Evolutionary conservation across 495 filamentous ascomycete species (phyloP).

Genomic region (Darksidea phi): DNA sequence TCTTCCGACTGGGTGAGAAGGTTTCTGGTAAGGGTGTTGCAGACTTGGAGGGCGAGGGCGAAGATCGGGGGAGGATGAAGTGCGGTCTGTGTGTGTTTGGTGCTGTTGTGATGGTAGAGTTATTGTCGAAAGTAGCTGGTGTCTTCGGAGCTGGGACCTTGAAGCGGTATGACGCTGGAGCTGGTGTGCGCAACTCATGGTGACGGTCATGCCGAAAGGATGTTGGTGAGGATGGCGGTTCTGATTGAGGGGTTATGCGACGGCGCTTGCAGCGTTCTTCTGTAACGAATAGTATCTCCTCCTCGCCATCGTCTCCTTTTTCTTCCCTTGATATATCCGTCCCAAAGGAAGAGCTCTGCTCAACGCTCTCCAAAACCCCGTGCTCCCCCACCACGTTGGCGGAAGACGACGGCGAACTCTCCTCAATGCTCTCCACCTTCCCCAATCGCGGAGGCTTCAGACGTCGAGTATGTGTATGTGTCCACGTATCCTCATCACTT

Average conservation of each 20-base stretch:
- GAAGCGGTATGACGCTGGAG: conserved; percentile 22
- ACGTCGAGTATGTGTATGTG: conserved; percentile 3
- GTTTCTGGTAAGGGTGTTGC: conserved; percentile 38
- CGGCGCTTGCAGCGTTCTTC: conserved; percentile 19
- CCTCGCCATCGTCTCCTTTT: conserved; percentile 18
- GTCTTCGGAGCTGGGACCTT: conserved; percentile 1
- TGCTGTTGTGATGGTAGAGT: conserved; percentile 4
- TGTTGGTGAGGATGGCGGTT: not conserved
- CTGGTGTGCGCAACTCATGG: not conserved
- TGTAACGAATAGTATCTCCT: conserved; percentile 27
- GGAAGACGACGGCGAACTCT: conserved; percentile 11
- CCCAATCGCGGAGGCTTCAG: conserved; percentile 5
- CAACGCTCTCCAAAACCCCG: not conserved
- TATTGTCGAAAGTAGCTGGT: conserved; percentile 4
- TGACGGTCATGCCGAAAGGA: not conserved
- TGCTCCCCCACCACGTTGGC: not conserved
- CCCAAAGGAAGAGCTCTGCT: not conserved
- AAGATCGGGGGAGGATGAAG: conserved; percentile 27
- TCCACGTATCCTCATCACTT: not conserved
- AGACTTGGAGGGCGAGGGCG: conserved; percentile 1
- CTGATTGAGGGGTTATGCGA: conserved; percentile 15
- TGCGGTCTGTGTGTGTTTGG: conserved; percentile 13
- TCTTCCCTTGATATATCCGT: not conserved
- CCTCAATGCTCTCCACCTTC: conserved; percentile 31
- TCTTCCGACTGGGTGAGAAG: conserved; percentile 45